Evolutionary conservation across 768 basidiomycete genomes (phyloP).

Genomic region (Coprinellus micaceus): DNA sequence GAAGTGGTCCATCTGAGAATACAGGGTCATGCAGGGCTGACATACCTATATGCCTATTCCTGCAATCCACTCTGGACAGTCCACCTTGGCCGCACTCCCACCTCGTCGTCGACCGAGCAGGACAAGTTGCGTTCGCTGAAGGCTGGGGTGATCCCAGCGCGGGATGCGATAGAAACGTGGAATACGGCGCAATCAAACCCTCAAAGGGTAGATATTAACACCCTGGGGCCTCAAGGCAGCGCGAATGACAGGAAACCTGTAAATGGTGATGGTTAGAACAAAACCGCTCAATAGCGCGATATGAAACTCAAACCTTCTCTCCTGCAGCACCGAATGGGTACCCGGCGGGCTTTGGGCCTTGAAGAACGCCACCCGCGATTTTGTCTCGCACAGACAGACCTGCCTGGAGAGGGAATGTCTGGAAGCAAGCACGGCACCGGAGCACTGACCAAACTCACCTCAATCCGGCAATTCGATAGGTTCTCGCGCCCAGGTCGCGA

Average conservation of each 20-base stretch:
- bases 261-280: conserved; percentile 11
- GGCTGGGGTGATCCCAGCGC: background rate
- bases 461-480: conserved; percentile 2
- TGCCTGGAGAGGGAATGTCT: conserved; percentile 9
- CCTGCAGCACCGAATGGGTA: conserved; percentile 1
- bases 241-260: conserved; percentile 7
- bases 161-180: conserved; percentile 5
- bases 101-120: background rate
- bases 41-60: background rate
- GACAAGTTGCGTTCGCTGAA: background rate
- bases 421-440: conserved; percentile 4
- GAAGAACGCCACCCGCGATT: conserved; percentile 7
- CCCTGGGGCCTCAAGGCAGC: conserved; percentile 5
- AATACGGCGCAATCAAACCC: conserved; percentile 9
- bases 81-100: background rate
- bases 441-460: conserved; percentile 3
- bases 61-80: background rate
- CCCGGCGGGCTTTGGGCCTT: background rate
- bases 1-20: background rate
- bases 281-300: background rate
- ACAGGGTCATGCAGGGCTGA: background rate
- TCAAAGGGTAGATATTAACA: conserved; percentile 3
- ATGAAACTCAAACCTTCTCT: conserved; percentile 7
- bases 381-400: conserved; percentile 6
- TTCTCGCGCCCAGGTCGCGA: conserved; percentile 8